phyloP scores from a whole-genome alignment of 1,139 yeast genomes.

The Kurtzmaniella quercitrusa region DNA sequence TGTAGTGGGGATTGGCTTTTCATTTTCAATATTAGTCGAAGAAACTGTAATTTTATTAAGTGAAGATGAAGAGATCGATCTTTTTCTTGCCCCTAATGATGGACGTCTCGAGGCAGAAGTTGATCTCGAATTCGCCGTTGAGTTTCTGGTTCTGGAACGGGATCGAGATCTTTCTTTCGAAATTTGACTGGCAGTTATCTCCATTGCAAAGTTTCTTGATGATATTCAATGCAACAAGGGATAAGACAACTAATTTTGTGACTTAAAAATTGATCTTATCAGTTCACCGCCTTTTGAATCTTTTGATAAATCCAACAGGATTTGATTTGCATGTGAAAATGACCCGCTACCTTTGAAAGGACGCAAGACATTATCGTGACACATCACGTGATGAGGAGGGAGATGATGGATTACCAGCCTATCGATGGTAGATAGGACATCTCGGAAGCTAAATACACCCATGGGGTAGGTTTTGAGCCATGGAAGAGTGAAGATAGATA shows the following conservation, averaged over 20 bases:
- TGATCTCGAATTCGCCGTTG: conserved; percentile 33
- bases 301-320: background rate
- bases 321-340: background rate
- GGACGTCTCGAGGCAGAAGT: conserved; percentile 36
- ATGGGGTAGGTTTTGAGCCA: no score
- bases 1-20: conserved; percentile 34
- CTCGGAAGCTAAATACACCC: no score
- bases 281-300: no score
- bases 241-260: no score
- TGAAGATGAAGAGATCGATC: conserved; percentile 31
- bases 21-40: conserved; percentile 23
- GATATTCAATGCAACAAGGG: no score
- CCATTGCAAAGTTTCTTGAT: no score
- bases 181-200: conserved; percentile 21
- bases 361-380: background rate
- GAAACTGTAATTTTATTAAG: conserved; percentile 21
- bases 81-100: conserved; percentile 20
- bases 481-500: no score
- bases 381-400: background rate
- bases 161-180: conserved; percentile 30
- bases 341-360: background rate
- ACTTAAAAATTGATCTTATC: no score
- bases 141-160: conserved; percentile 33
- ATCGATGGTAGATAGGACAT: no score
- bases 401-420: background rate